Base-by-base conservation (phyloP, 2,329 filamentous ascomycete species). In the Grosmannia penicillata region DNA sequence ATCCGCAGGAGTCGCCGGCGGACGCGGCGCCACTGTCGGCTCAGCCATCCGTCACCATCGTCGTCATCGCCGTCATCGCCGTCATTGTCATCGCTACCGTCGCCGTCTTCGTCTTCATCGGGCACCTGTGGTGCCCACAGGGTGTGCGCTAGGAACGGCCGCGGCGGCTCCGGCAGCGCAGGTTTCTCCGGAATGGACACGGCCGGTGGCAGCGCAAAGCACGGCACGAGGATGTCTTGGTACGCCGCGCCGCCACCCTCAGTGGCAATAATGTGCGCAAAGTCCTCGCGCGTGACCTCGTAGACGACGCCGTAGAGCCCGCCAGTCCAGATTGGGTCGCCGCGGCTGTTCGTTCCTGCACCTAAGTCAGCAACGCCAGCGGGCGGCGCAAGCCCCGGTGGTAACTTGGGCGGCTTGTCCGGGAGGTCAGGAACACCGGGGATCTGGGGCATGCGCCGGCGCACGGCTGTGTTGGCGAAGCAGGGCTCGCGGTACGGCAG, bases 271-370 rank as follows among this genome's bases (percentile, higher is more conserved):
- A 98, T 94, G 43, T 73, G 81, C 7, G 77, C 70, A 54, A 83
- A 98, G 60, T 98, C 91, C 31, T 70, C 58, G 15, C 69, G 62
- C 1, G 86, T 94, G 23, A 96, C 84, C 61, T 96, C 87, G 61
- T 98, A 98, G 4, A 96, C 91, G 14, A 94, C 85, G 19, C 91
- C 91, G 29, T 95, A 73, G 3, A 98, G 69, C 5, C 84, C 83
- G 51, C 86, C 87, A 45, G 75, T 63, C 86, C 85, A 93, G 38
- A 60, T 51, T 8, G 56, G 62, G 38, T 70, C 62, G 49, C 73
- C 71, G 49, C 70, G 62, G 46, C 70, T 27, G 23, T 19, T 37
- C 2, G 35, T 28, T 9, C 1, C 22, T n/a, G 40, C 8, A 40
- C 33, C 4, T 36, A 31, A 1, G 27, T 10, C 7, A 25, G 14